These are phyloP conservation scores for Candida maris DNA, from an alignment of 805 yeast genomes.

Conservation along the genomic window DNA sequence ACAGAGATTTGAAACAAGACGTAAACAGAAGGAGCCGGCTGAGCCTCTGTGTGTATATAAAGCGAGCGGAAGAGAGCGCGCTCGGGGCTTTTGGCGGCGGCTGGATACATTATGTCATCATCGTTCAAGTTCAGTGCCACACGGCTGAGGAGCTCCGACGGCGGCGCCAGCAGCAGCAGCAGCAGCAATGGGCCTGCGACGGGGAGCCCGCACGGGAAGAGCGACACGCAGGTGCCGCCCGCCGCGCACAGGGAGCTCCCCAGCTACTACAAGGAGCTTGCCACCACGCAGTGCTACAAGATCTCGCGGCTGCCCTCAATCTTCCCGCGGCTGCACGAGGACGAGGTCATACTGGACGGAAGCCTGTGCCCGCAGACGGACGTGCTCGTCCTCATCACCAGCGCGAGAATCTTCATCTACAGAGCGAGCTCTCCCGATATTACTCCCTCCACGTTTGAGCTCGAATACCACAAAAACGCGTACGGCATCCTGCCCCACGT, in stretches of 20 bases:
- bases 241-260: background rate
- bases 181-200: no score
- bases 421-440: slow-evolving; percentile 58
- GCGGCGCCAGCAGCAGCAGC: no score
- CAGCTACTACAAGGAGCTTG: slow-evolving; percentile 40
- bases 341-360: slow-evolving; percentile 18
- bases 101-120: no score
- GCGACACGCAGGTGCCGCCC: no score
- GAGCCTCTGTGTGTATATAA: no score
- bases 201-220: no score
- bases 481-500: slow-evolving; percentile 46
- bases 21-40: no score
- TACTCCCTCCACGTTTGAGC: slow-evolving; percentile 53
- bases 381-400: slow-evolving; percentile 36
- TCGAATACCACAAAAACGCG: slow-evolving; percentile 36
- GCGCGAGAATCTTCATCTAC: slow-evolving; percentile 63
- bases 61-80: no score
- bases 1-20: no score
- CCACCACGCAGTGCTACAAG: slow-evolving; percentile 55
- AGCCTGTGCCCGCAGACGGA: slow-evolving; percentile 25
- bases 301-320: slow-evolving; percentile 52
- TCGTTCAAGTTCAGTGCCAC: slow-evolving; percentile 2
- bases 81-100: no score
- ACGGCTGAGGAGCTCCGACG: background rate
- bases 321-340: slow-evolving; percentile 42